Conservation (phyloP, 139 green algal genomes). For the Chlamydomonas sp. region DNA sequence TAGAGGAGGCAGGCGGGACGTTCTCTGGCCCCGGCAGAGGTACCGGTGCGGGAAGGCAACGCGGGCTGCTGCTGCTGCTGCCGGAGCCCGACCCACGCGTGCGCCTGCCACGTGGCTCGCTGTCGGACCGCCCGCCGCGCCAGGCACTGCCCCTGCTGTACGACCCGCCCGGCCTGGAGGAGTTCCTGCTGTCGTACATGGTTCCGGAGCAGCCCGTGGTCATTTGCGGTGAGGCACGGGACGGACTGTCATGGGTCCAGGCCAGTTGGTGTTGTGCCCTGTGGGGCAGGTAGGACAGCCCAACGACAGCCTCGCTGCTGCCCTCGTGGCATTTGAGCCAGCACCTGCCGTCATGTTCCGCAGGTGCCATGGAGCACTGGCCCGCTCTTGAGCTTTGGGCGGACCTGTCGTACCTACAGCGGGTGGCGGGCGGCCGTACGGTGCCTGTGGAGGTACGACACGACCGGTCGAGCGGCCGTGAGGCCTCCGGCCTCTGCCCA, state of each 20-base stretch:
- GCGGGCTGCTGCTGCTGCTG: too few relatives aligned
- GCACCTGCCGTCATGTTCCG: background rate
- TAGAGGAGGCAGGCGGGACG: too few relatives aligned
- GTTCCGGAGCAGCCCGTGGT: conserved; percentile 22
- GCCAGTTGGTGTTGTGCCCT: too few relatives aligned
- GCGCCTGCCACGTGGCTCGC: conserved; percentile 62
- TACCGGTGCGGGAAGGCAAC: too few relatives aligned
- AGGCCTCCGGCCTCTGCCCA: too few relatives aligned
- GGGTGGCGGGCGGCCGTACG: conserved; percentile 80
- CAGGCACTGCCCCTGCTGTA: conserved; percentile 9
- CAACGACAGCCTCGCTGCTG: too few relatives aligned
- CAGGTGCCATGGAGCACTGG: conserved; percentile 79
- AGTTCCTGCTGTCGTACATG: conserved; percentile 69
- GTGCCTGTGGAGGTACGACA: conserved; percentile 86
- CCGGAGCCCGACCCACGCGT: background rate
- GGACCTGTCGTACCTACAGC: conserved; percentile 71
- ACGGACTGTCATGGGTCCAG: background rate
- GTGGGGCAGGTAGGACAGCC: too few relatives aligned
- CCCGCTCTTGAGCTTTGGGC: conserved; percentile 82
- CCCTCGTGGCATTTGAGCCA: background rate
- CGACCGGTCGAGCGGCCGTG: too few relatives aligned
- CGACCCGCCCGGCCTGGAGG: conserved; percentile 65
- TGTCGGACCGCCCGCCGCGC: conserved; percentile 13
- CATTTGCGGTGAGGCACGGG: conserved; percentile 14
- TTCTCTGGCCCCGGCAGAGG: too few relatives aligned